phyloP scores from a whole-genome alignment of 306 rosid species.

The Sindora glabra region DNA sequence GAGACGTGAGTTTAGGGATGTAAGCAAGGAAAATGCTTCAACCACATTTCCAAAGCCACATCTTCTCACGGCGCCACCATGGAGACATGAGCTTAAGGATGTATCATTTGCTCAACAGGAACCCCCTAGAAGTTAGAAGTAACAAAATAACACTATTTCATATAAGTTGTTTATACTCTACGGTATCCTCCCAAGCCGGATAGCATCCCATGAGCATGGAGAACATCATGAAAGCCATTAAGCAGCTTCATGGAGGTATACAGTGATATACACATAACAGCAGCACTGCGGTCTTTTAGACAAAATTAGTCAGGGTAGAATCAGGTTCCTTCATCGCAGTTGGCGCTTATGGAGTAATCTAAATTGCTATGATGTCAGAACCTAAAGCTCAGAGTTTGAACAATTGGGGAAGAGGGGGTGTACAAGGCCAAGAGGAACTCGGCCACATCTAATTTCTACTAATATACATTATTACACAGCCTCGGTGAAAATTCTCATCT shows the following conservation, averaged over 20 bases:
- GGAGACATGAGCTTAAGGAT: too few relatives aligned
- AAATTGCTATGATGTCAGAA: slow-evolving; percentile 5
- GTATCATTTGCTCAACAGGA: too few relatives aligned
- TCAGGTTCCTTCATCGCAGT: not conserved
- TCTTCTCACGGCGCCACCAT: too few relatives aligned
- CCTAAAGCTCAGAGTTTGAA: slow-evolving; percentile 3
- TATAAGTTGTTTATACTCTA: not conserved
- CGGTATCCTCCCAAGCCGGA: not conserved
- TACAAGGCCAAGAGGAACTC: not conserved
- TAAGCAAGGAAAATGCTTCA: too few relatives aligned
- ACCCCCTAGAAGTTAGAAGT: not conserved
- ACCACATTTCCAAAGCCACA: too few relatives aligned
- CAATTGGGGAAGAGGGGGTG: not conserved
- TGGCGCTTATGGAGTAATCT: not conserved
- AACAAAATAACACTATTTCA: not conserved
- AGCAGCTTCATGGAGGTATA: slow-evolving; percentile 15
- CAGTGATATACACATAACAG: not conserved
- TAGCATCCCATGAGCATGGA: not conserved
- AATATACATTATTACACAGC: slow-evolving; percentile 51
- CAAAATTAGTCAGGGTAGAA: not conserved
- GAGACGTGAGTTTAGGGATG: too few relatives aligned
- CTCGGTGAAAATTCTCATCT: slow-evolving; percentile 24
- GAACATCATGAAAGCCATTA: not conserved
- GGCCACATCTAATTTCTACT: slow-evolving; percentile 32
- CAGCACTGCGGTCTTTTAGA: slow-evolving; percentile 1